A percentile compares a stretch with the other conserved stretches of the same genome.
Evolutionary conservation across 371 early-diverging fungal genomes (phyloP).

Genomic region (Rhizopus sp.): DNA sequence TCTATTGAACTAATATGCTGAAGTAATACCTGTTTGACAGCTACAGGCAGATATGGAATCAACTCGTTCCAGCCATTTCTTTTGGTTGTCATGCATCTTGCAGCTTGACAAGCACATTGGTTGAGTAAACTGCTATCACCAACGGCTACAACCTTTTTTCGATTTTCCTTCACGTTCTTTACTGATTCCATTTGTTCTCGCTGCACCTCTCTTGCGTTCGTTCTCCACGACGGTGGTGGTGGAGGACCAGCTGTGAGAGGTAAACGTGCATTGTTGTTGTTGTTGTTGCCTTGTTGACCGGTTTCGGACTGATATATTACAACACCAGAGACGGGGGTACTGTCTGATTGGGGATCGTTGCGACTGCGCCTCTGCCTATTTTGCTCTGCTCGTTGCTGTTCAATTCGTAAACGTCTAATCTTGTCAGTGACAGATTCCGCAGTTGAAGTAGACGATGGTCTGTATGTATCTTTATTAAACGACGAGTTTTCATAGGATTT

Average conservation of each 20-base stretch:
- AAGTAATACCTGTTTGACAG: neutral
- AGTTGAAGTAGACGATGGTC: neutral
- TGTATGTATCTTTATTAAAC: neutral
- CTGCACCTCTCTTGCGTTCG: neutral
- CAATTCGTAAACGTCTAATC: slow-evolving; percentile 4
- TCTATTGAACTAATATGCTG: neutral
- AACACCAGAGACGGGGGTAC: neutral
- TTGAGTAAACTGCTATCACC: neutral
- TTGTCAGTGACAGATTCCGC: slow-evolving; percentile 10
- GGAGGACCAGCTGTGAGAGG: slow-evolving; percentile 1
- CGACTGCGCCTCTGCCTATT: neutral
- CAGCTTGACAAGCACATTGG: slow-evolving; percentile 7
- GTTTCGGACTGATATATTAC: neutral
- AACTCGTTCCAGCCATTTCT: neutral
- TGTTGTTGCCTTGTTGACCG: too few species aligned
- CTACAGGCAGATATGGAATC: slow-evolving; percentile 3
- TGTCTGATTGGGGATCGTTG: neutral
- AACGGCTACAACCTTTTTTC: neutral
- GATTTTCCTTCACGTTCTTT: neutral
- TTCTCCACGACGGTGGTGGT: slow-evolving; percentile 10
- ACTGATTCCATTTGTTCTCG: neutral
- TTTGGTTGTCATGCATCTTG: neutral
- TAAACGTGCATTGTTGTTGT: neutral
- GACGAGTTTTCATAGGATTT: slow-evolving; percentile 2
- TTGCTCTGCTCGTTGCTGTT: slow-evolving; percentile 2